Evolutionary conservation across 768 basidiomycete species (phyloP).

Genomic region (Naganishia randhawae): DNA sequence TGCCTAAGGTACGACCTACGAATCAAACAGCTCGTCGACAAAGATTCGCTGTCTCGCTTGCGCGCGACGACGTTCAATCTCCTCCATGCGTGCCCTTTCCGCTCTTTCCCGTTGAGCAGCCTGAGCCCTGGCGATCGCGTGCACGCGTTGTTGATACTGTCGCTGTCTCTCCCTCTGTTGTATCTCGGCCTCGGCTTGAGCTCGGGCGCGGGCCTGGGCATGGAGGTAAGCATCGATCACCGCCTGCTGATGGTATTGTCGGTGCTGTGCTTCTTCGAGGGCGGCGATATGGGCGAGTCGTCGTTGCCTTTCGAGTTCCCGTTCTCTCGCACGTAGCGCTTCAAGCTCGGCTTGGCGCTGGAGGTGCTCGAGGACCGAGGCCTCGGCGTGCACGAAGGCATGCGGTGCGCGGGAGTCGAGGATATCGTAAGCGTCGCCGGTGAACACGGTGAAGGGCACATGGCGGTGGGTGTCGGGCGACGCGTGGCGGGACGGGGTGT

Average conservation of each 20-base stretch:
- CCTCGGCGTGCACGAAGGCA: not conserved
- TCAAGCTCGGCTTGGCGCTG: constrained; percentile 8
- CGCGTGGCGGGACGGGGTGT: constrained; percentile 2
- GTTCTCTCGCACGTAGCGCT: constrained; percentile 10
- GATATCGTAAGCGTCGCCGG: not conserved
- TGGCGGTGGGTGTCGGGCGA: constrained; percentile 6
- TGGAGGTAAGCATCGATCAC: constrained; percentile 11
- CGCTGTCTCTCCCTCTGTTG: constrained; percentile 14
- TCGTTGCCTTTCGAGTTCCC: not conserved
- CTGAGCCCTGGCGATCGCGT: constrained; percentile 9
- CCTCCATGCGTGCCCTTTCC: not conserved
- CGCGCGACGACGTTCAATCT: constrained; percentile 4
- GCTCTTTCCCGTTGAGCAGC: constrained; percentile 5
- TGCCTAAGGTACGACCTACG: not conserved
- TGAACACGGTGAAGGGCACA: not conserved
- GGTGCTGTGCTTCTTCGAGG: not conserved
- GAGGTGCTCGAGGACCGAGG: constrained; percentile 1
- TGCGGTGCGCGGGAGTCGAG: not conserved
- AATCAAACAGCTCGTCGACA: constrained; percentile 11
- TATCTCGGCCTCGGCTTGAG: constrained; percentile 16
- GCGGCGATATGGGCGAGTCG: constrained; percentile 14
- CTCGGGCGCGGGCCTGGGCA: not conserved
- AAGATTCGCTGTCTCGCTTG: constrained; percentile 21
- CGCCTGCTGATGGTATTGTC: constrained; percentile 1
- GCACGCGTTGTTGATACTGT: not conserved